Evolutionary conservation across 305 asterid genomes (phyloP), one percentile per base, ranked within the genome.

Genomic region (Ilex paraguariensis): DNA sequence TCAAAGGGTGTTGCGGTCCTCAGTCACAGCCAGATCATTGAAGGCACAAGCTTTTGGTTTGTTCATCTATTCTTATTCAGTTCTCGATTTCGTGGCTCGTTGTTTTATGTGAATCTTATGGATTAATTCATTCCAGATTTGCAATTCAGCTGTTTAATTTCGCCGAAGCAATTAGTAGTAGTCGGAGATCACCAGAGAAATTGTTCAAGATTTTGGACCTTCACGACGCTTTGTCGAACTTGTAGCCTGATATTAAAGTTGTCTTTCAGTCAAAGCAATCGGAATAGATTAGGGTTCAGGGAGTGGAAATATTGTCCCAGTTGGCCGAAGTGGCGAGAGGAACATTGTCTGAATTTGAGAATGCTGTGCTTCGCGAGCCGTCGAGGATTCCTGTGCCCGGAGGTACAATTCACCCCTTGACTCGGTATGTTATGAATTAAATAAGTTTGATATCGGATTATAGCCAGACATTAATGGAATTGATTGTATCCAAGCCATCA

Each of bases 311-410:
- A 70, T 44, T 85, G 60, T 81, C 89, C 65, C 75, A 91, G 69
- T 68, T 88, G 67, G 86, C 81, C 4, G 91, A 88, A 78, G 87
- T 90, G n/a, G 91, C 77, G 0, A 72, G 85, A 59, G 95, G 91
- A 66, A 88, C 82, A 56, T 52, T 88, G 32, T 83, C 84, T 0
- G 96, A 85, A 67, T 85, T 88, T 60, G 95, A 88, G 75, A 84
- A 76, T 33, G 85, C 87, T 0, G 87, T 88, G 60, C 87, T 85
- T 61, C 81, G 82, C 9, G 91, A 83, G 69, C 91, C 95, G 9
- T 81, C 91, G 0, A 74, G 57, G 0, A 17, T 17, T 17, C 21
- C 21, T 17, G 21, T 17, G 21, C 21, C 21, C 21, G 21, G 21
- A 17, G 21, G 21, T 17, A 17, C 21, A 17, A 17, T 17, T 17